Evolutionary conservation across 768 basidiomycete species (phyloP).

Genomic region (Leccinum subgranulosum): DNA sequence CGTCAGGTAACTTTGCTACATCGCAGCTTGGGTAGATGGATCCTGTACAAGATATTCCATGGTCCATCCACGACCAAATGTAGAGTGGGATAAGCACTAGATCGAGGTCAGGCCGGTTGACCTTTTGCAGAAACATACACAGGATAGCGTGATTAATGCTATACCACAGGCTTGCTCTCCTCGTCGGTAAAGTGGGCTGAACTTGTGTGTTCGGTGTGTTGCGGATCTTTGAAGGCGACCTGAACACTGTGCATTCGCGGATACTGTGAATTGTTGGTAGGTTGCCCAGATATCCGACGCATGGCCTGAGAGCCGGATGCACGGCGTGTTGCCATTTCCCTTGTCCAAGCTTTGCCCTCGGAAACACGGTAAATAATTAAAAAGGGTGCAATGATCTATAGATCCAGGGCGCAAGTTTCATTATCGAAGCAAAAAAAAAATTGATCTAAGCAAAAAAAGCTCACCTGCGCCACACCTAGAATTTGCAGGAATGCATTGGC

Average conservation of each 20-base stretch:
- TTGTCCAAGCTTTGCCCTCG: conserved; percentile 42
- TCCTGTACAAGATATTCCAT: background rate
- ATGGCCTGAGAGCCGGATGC: conserved; percentile 3
- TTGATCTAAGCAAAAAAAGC: background rate
- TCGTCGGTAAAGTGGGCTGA: conserved; percentile 7
- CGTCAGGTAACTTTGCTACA: background rate
- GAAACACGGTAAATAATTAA: conserved; percentile 49
- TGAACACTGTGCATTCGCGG: conserved; percentile 10
- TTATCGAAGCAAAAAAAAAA: background rate
- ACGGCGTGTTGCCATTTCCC: conserved; percentile 14
- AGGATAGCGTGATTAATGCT: background rate
- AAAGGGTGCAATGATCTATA: conserved; percentile 44
- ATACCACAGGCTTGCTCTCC: conserved; percentile 7
- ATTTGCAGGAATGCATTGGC: conserved; percentile 30
- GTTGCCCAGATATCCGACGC: conserved; percentile 11
- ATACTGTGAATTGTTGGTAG: background rate
- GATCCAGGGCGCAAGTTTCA: background rate
- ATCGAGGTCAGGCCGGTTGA: background rate
- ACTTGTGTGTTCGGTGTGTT: conserved; percentile 1
- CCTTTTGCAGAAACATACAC: background rate
- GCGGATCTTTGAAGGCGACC: conserved; percentile 11
- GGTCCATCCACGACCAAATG: background rate
- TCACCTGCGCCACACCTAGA: conserved; percentile 31
- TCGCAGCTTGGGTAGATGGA: background rate
- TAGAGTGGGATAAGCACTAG: background rate